Conservation (phyloP, 176 grass and related monocot genomes). For the Cenchrus purpureus region DNA sequence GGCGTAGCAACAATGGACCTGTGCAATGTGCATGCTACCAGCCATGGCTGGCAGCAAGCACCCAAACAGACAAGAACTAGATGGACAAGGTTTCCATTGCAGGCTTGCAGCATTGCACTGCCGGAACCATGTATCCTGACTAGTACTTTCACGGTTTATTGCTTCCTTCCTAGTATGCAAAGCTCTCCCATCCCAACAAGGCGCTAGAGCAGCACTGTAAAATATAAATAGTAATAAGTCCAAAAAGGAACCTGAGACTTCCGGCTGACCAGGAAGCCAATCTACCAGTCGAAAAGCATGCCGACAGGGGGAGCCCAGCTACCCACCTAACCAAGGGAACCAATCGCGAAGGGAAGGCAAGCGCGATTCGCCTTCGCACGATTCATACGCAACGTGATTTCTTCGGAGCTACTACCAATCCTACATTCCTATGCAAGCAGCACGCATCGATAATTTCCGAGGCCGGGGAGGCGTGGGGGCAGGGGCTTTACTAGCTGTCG, state of each 20-base stretch:
- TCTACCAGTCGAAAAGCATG: slow-evolving; percentile 11
- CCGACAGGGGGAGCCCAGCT: slow-evolving; percentile 22
- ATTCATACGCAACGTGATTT: neutral
- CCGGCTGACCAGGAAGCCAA: neutral
- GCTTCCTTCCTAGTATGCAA: neutral
- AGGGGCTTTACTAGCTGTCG: slow-evolving; percentile 45
- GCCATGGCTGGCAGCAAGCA: neutral
- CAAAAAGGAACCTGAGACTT: neutral
- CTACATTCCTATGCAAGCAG: neutral
- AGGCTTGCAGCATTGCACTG: slow-evolving; percentile 19
- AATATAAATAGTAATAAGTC: neutral
- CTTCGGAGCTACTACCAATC: neutral
- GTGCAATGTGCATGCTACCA: neutral
- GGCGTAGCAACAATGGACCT: neutral
- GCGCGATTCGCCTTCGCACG: slow-evolving; percentile 9
- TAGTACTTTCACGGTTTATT: neutral
- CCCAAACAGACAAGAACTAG: neutral
- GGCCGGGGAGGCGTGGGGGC: neutral
- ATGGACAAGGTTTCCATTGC: neutral
- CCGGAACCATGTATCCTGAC: neutral
- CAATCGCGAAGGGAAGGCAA: neutral
- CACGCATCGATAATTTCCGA: neutral
- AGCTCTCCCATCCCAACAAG: neutral
- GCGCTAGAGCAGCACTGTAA: neutral
- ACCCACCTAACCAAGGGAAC: slow-evolving; percentile 27